phyloP scores from a whole-genome alignment of 2,329 filamentous ascomycete species.

The Phaeomoniella chlamydospora region DNA sequence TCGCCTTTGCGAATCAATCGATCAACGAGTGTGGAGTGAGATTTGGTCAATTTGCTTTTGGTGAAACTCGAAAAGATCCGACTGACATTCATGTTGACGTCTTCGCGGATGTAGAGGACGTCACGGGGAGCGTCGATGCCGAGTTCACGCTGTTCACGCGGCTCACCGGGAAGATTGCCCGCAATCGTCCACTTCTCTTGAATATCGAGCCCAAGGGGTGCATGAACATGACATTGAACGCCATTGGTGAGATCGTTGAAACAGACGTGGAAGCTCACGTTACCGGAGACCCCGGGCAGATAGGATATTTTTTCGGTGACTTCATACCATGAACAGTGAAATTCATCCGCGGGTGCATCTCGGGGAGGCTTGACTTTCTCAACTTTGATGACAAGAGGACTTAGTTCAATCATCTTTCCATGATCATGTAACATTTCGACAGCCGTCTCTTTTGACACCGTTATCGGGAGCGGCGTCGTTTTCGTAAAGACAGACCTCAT shows the following conservation, averaged over 20 bases:
- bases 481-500: slow-evolving; percentile 26
- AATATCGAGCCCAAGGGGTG: slow-evolving; percentile 68
- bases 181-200: slow-evolving; percentile 63
- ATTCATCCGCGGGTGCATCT: slow-evolving; percentile 56
- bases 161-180: slow-evolving; percentile 60
- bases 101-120: slow-evolving; percentile 72
- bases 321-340: slow-evolving; percentile 62
- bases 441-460: slow-evolving; percentile 55
- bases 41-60: slow-evolving; percentile 66
- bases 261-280: slow-evolving; percentile 54
- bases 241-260: slow-evolving; percentile 63
- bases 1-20: slow-evolving; percentile 39
- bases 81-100: slow-evolving; percentile 72
- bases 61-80: slow-evolving; percentile 62
- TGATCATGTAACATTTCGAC: slow-evolving; percentile 66
- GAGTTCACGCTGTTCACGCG: slow-evolving; percentile 48
- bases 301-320: slow-evolving; percentile 66
- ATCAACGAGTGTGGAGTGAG: slow-evolving; percentile 57
- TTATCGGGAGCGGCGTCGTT: slow-evolving; percentile 60
- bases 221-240: slow-evolving; percentile 70
- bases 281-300: slow-evolving; percentile 43
- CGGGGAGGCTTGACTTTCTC: slow-evolving; percentile 52
- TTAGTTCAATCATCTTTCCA: slow-evolving; percentile 72
- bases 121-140: slow-evolving; percentile 49
- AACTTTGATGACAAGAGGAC: slow-evolving; percentile 64